These are phyloP conservation scores for Neofusicoccum sp. DNA, from an alignment of 2,329 filamentous ascomycete species.

Conservation along the genomic window DNA sequence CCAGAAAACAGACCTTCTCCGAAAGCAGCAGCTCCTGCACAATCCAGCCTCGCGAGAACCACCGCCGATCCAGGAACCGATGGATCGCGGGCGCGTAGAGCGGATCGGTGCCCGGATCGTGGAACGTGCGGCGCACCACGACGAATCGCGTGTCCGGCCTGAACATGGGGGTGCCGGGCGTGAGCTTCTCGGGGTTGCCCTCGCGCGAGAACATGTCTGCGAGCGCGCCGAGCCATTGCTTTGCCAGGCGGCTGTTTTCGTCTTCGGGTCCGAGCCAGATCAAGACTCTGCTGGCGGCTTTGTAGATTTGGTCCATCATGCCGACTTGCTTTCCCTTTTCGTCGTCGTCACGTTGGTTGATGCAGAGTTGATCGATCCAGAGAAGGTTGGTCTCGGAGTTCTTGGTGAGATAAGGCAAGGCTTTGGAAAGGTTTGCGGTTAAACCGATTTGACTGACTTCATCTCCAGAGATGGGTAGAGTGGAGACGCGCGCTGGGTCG, in stretches of 20 bases:
- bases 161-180: neutral
- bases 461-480: slow-evolving; percentile 14
- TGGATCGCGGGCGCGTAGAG: slow-evolving; percentile 30
- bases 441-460: slow-evolving; percentile 22
- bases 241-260: neutral
- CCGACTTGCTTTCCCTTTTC: slow-evolving; percentile 38
- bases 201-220: neutral
- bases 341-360: slow-evolving; percentile 35
- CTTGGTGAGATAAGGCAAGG: slow-evolving; percentile 26
- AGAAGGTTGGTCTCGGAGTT: slow-evolving; percentile 26
- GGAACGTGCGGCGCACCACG: neutral
- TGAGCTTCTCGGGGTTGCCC: neutral
- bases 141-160: neutral
- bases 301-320: slow-evolving; percentile 41
- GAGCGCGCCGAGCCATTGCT: neutral
- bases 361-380: slow-evolving; percentile 36
- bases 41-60: slow-evolving; percentile 26
- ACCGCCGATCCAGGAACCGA: slow-evolving; percentile 28
- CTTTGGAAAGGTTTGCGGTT: slow-evolving; percentile 27
- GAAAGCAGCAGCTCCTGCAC: slow-evolving; percentile 27
- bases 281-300: slow-evolving; percentile 24
- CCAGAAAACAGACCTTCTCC: slow-evolving; percentile 26
- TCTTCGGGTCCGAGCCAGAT: slow-evolving; percentile 26
- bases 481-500: slow-evolving; percentile 17
- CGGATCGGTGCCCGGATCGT: slow-evolving; percentile 7